These are phyloP conservation scores for Ceriops tagal DNA, from an alignment of 345 rosid species.

Conservation along the genomic window DNA sequence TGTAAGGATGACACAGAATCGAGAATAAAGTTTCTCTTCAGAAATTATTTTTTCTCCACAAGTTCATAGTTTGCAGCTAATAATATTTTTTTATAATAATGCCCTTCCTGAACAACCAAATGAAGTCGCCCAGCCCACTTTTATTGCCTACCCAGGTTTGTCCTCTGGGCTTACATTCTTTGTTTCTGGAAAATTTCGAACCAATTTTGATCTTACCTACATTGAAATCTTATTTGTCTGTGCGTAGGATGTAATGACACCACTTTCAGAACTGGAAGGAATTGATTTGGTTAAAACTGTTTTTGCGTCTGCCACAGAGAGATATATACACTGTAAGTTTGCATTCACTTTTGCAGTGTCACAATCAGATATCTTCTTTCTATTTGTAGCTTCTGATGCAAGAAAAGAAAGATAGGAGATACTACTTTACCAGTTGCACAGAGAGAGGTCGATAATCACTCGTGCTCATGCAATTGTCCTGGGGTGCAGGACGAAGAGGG, in stretches of 20 bases:
- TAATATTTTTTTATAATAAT: too few species aligned
- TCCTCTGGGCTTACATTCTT: neutral
- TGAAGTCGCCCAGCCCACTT: slow-evolving; percentile 95
- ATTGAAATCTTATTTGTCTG: slow-evolving; percentile 6
- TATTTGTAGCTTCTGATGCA: too few species aligned
- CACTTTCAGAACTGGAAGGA: slow-evolving; percentile 82
- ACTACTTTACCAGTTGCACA: too few species aligned
- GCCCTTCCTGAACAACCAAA: slow-evolving; percentile 94
- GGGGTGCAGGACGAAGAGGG: too few species aligned
- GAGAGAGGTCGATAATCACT: too few species aligned
- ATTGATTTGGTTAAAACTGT: slow-evolving; percentile 81
- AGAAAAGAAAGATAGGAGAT: too few species aligned
- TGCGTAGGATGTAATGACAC: slow-evolving; percentile 92
- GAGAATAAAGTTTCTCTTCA: too few species aligned
- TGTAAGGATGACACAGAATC: too few species aligned
- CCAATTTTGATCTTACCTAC: slow-evolving; percentile 7
- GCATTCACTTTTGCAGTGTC: neutral
- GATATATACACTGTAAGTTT: slow-evolving; percentile 88
- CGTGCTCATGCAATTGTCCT: too few species aligned
- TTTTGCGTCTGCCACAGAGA: slow-evolving; percentile 95
- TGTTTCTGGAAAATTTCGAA: neutral
- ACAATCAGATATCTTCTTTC: too few species aligned
- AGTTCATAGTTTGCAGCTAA: too few species aligned
- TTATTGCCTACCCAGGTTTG: slow-evolving; percentile 70
- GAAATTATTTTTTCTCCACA: too few species aligned